Evolutionary conservation across 1,284 basidiomycete genomes (phyloP), one percentile per base, ranked within the genome.

Genomic region (Cutaneotrichosporon sp.): DNA sequence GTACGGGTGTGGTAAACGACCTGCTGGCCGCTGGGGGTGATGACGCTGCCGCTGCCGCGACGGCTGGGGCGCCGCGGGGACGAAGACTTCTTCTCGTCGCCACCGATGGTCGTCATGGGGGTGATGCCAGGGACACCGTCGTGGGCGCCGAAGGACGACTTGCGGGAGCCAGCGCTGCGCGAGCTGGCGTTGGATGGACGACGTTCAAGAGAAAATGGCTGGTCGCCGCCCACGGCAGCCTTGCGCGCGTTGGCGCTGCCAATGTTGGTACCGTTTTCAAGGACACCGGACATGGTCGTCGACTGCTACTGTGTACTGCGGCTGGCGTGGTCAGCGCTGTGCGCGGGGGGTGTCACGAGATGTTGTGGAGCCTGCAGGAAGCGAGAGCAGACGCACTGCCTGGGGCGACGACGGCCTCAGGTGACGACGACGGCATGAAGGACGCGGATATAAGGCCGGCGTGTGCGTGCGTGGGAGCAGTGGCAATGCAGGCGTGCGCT

Each of bases 21-120:
- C 21, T 84, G 84, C 73, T 84, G 82, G 9, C 87, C 88, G 21
- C 81, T 80, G 37, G 86, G 81, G 63, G 88, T 80, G 35, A 81
- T 80, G 51, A 87, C 74, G 60, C 82, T 85, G 18, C 86, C 86
- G 55, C 67, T 70, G 2, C 72, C 74, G 35, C 74, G 60, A 44
- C 74, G 58, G 52, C 66, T 68, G 37, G 41, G 17, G 23, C 64
- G 49, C 23, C 55, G 51, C 30, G 2, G 17, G 26, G 37, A 13
- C 33, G 45, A 42, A 5, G 43, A 33, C 18, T 18, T 17, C 30
- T 34, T 45, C 30, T 45, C 43, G 17, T 21, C 43, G 35, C 50
- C 45, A 21, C 21, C 41, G 14, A 49, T 30, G 9, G 46, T 4
- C 12, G 52, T 49, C 41, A 54, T 46, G 21, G 41, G 41, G 8